Percentiles rank a stretch among this genome's conserved stretches.
phyloP scores from a whole-genome alignment of 2,329 filamentous ascomycete species.

The Geosmithia flava region DNA sequence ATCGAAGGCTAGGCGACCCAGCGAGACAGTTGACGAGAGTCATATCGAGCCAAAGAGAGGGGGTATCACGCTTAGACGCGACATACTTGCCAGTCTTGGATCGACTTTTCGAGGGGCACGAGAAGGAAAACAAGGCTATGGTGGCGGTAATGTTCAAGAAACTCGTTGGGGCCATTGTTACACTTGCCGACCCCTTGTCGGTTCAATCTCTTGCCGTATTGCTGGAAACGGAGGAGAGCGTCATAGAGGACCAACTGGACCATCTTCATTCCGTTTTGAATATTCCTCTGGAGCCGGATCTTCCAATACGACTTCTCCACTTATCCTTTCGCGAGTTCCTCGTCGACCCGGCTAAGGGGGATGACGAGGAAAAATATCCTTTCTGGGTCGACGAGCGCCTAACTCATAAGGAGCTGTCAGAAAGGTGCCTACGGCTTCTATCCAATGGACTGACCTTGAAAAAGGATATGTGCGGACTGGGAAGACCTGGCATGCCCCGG shows the following conservation, averaged over 20 bases:
- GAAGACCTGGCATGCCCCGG: background rate
- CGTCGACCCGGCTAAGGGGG: constrained; percentile 12
- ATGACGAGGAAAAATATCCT: background rate
- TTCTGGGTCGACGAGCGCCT: constrained; percentile 24
- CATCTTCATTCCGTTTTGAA: constrained; percentile 7
- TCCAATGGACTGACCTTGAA: background rate
- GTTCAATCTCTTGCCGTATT: background rate
- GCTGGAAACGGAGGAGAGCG: background rate
- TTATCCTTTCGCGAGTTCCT: constrained; percentile 25
- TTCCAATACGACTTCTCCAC: constrained; percentile 5
- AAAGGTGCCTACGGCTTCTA: background rate
- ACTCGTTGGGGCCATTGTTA: background rate
- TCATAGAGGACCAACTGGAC: background rate
- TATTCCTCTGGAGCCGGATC: background rate
- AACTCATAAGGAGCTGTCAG: constrained; percentile 17
- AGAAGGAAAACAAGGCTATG: background rate
- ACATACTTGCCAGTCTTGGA: constrained; percentile 10
- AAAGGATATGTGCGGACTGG: background rate
- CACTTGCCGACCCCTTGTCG: background rate
- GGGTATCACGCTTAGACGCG: constrained; percentile 1
- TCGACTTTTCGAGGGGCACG: background rate
- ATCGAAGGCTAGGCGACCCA: constrained; percentile 5
- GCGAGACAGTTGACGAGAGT: constrained; percentile 9
- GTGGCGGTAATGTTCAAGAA: background rate
- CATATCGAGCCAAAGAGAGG: constrained; percentile 5